Evolutionary conservation across 257 asterid species (phyloP), one percentile per base, ranked within the genome.

Genomic region (Nicotiana otophora): DNA sequence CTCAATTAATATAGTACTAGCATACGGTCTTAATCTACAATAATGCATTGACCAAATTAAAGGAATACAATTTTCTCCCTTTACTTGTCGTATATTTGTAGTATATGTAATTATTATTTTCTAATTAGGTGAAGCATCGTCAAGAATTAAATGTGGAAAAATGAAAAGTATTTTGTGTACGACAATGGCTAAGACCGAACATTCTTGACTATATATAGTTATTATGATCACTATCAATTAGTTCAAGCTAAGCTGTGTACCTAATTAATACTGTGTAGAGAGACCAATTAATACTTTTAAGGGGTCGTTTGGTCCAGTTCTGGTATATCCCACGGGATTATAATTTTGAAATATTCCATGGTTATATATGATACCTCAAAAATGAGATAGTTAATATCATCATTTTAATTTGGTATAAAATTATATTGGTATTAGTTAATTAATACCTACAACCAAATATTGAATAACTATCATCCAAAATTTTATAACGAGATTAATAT

Each of bases 121-220:
- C 19, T 19, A 42, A 42, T 42, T 15, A 7, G 7, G 4, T 11
- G 77, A 54, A 62, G 33, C 34, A 46, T 26, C 46, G 5, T 19
- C 68, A 76, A 28, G 39, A 10, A 74, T 74, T 48, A 42, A 70
- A 46, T 60, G 67, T 55, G 81, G 61, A 11, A 10, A 36, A 9
- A 34, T 30, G 62, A 74, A 23, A 48, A 81, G 84, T 34, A 72
- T 20, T 58, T 63, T 16, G 57, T 72, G 84, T 54, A 74, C 70
- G 88, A 83, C 83, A 78, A 84, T 86, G 86, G 60, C 77, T 51
- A 68, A n/a, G 85, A 83, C 91, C 87, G 77, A 89, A 86, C 85
- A 82, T 84, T 81, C 84, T 77, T 85, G 89, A 81, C 86, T 83
- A 60, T 1, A 4, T 19, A 60, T 39, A 23, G 28, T 11, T 61